Evolutionary conservation across 148 eudicot genomes (phyloP).

Genomic region (Silene latifolia): DNA sequence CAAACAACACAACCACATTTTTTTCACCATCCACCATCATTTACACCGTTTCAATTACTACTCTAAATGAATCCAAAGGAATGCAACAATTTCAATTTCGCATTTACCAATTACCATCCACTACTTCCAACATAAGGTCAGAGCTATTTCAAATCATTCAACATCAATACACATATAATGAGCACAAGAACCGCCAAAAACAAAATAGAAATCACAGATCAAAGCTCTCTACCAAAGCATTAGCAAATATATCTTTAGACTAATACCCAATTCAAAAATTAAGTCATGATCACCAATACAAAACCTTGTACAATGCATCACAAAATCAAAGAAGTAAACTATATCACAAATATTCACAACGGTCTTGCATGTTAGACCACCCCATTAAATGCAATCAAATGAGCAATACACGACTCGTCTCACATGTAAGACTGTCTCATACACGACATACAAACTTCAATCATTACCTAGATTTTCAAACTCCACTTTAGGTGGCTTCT

Average conservation of each 20-base stretch:
- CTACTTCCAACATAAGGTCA: slow-evolving; percentile 6
- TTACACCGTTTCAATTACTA: slow-evolving; percentile 1
- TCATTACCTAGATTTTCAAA: slow-evolving; percentile 50
- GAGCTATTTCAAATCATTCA: not conserved
- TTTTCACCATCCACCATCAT: not conserved
- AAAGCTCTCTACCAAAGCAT: not conserved
- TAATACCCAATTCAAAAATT: not conserved
- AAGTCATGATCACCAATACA: slow-evolving; percentile 1
- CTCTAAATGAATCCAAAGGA: not conserved
- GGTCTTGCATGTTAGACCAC: not conserved
- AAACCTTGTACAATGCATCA: not conserved
- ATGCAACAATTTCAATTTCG: not conserved
- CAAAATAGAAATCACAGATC: not conserved
- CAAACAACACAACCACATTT: not conserved
- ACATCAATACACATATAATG: not conserved
- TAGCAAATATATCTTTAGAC: not conserved
- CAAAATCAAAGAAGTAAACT: not conserved
- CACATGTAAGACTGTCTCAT: not conserved
- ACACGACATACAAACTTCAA: not conserved
- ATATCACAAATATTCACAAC: not conserved
- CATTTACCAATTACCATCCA: not conserved
- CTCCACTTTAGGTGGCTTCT: slow-evolving; percentile 70
- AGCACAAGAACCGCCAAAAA: not conserved
- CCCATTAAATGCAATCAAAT: not conserved
- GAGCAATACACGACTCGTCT: not conserved